These are phyloP conservation scores for Sugiyamaella xylanicola DNA, from an alignment of 1,139 yeast genomes.

Conservation along the genomic window DNA sequence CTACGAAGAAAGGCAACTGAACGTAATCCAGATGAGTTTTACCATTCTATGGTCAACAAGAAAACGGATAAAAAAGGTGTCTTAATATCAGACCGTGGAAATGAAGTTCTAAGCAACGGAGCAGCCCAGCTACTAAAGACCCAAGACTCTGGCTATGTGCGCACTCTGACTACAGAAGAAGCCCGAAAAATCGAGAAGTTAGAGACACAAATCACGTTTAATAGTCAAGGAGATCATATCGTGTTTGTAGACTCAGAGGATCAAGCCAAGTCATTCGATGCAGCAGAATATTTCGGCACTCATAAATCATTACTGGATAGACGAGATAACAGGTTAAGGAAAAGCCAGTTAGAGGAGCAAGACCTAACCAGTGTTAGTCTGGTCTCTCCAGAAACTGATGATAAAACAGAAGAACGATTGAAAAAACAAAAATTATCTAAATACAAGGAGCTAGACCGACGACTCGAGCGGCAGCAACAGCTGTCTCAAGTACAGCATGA, in stretches of 20 bases:
- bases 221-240: conserved; percentile 63
- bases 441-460: conserved; percentile 49
- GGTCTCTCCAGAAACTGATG: conserved; percentile 13
- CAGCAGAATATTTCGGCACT: conserved; percentile 70
- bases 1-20: conserved; percentile 70
- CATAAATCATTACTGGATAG: conserved; percentile 62
- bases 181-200: conserved; percentile 63
- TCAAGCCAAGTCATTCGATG: conserved; percentile 59
- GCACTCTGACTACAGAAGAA: conserved; percentile 74
- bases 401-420: conserved; percentile 7
- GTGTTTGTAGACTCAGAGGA: conserved; percentile 73
- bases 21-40: conserved; percentile 94
- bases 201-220: conserved; percentile 56
- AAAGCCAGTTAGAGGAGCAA: conserved; percentile 58
- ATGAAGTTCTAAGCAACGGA: conserved; percentile 61
- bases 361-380: conserved; percentile 23
- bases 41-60: conserved; percentile 82
- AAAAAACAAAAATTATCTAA: conserved; percentile 58
- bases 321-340: conserved; percentile 71
- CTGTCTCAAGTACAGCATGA: conserved; percentile 67
- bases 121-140: conserved; percentile 83
- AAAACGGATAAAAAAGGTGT: conserved; percentile 71
- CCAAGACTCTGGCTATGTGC: conserved; percentile 84
- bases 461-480: conserved; percentile 65
- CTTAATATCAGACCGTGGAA: conserved; percentile 65